A percentile compares a stretch with the other conserved stretches of the same genome.
phyloP scores from a whole-genome alignment of 257 asterid genomes.

The Ocimum tenuiflorum region DNA sequence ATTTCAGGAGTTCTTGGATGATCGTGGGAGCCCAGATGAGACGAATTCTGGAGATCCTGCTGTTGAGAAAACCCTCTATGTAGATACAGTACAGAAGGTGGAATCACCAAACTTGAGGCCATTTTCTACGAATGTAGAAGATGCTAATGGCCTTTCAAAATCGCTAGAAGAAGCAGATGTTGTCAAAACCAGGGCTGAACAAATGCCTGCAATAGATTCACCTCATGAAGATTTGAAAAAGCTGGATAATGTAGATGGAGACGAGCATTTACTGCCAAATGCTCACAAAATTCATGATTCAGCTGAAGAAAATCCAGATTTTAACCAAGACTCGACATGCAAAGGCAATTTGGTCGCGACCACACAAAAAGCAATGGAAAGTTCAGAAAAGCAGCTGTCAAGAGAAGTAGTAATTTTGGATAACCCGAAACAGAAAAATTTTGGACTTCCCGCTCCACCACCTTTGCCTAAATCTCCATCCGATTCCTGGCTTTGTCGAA shows the following conservation, averaged over 20 bases:
- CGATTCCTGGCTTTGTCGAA: conserved; percentile 91
- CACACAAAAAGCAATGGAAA: conserved; percentile 15
- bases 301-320: conserved; percentile 2
- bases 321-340: neutral
- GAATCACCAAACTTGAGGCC: conserved; percentile 23
- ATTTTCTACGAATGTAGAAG: conserved; percentile 23
- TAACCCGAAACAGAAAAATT: conserved; percentile 10
- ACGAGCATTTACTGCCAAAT: conserved; percentile 10
- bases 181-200: conserved; percentile 20
- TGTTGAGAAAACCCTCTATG: conserved; percentile 61
- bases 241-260: conserved; percentile 18
- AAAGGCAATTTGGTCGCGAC: conserved; percentile 13
- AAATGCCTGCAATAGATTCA: conserved; percentile 21
- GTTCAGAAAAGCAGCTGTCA: conserved; percentile 20
- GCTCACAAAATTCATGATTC: conserved; percentile 19
- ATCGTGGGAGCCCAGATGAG: conserved; percentile 24
- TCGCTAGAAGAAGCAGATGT: conserved; percentile 17
- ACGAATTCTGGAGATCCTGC: conserved; percentile 24
- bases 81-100: conserved; percentile 46
- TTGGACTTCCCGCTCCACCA: conserved; percentile 46
- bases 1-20: conserved; percentile 43
- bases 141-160: conserved; percentile 12
- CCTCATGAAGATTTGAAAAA: conserved; percentile 25
- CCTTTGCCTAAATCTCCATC: conserved; percentile 85
- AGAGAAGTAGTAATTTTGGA: conserved; percentile 11